Conservation (phyloP, 495 filamentous ascomycete species). For the Penicillium paxilli region DNA sequence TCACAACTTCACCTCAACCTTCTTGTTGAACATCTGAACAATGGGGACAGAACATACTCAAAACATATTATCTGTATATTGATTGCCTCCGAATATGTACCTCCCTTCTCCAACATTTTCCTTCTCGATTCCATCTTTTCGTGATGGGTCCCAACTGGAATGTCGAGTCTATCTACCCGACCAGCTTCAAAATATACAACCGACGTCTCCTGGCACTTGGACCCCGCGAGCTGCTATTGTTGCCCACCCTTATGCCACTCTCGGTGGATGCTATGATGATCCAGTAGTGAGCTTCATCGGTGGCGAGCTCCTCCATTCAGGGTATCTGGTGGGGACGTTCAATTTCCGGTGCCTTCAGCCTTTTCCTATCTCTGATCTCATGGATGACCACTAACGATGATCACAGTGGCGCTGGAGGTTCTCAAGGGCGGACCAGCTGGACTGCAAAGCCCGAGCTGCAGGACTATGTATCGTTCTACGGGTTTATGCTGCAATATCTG, state of each 20-base stretch:
- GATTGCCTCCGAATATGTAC: constrained; percentile 16
- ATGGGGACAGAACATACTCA: not conserved
- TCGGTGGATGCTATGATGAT: constrained; percentile 88
- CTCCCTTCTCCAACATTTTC: constrained; percentile 60
- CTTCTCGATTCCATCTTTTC: constrained; percentile 80
- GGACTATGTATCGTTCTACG: constrained; percentile 80
- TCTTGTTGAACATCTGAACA: not conserved
- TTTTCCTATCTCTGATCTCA: not conserved
- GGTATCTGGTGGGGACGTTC: constrained; percentile 82
- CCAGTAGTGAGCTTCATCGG: constrained; percentile 66
- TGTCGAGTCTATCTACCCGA: constrained; percentile 78
- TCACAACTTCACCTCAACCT: not conserved
- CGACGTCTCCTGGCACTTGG: constrained; percentile 25
- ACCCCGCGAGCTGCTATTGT: constrained; percentile 67
- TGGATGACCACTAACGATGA: constrained; percentile 1
- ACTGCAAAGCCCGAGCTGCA: constrained; percentile 73
- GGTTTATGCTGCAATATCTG: constrained; percentile 74
- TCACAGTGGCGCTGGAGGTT: constrained; percentile 72
- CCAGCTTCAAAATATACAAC: constrained; percentile 28
- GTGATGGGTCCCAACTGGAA: constrained; percentile 72
- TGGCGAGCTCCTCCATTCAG: constrained; percentile 60
- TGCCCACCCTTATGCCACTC: constrained; percentile 86
- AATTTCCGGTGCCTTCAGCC: constrained; percentile 72
- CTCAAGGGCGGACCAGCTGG: constrained; percentile 80
- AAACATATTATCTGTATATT: not conserved